These are phyloP conservation scores for Cryptococcus sp. DNA, from an alignment of 1,284 basidiomycete species.

Conservation along the genomic window DNA sequence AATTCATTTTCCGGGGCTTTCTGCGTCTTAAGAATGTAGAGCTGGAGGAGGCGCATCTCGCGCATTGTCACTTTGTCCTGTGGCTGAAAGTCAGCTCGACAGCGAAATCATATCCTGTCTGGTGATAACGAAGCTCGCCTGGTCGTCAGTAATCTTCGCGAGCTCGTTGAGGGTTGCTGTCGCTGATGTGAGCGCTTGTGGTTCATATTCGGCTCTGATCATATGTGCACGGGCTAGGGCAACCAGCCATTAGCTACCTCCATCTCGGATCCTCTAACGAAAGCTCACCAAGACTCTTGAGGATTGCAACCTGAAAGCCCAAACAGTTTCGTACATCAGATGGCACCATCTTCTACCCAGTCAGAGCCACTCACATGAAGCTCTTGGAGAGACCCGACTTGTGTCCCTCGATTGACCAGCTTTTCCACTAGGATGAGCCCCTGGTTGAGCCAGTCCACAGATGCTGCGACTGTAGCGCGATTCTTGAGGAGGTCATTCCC, in stretches of 20 bases:
- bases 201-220: not conserved
- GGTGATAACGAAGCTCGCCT: not conserved
- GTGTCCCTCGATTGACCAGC: not conserved
- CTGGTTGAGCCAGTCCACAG: slow-evolving; percentile 2
- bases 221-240: slow-evolving; percentile 1
- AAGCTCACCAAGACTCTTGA: not conserved
- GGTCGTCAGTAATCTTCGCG: not conserved
- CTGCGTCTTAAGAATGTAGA: not conserved
- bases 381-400: not conserved
- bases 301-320: not conserved
- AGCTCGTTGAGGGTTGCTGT: slow-evolving; percentile 1
- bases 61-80: not conserved
- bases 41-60: slow-evolving; percentile 3
- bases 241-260: not conserved
- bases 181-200: not conserved
- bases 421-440: not conserved
- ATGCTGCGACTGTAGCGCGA: not conserved
- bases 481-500: not conserved
- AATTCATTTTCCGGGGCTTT: not conserved
- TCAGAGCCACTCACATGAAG: not conserved
- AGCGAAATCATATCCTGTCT: too few species aligned
- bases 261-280: too few species aligned
- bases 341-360: too few species aligned
- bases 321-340: not conserved
- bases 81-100: not conserved